These are phyloP conservation scores for Fusarium sp. DNA, from an alignment of 2,329 filamentous ascomycete species.

Conservation along the genomic window DNA sequence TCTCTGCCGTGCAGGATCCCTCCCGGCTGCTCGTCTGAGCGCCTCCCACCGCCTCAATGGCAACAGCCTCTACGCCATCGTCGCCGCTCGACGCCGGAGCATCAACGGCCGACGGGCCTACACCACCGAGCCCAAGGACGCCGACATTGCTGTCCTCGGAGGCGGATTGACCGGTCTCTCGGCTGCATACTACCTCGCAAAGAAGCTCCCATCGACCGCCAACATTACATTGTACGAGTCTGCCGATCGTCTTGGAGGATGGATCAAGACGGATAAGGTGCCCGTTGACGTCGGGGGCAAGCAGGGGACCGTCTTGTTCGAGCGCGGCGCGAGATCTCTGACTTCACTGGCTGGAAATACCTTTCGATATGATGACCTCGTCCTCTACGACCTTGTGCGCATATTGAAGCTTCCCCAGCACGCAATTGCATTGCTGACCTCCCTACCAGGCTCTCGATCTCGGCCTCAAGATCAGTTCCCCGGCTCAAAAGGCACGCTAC, in stretches of 20 bases:
- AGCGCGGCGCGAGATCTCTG: constrained; percentile 84
- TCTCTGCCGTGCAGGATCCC: constrained; percentile 41
- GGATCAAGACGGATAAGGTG: constrained; percentile 77
- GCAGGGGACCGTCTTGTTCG: constrained; percentile 73
- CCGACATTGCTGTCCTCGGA: constrained; percentile 74
- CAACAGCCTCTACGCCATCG: constrained; percentile 9
- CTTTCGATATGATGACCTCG: constrained; percentile 67
- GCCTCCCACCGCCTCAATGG: constrained; percentile 29
- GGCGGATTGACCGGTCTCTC: constrained; percentile 86
- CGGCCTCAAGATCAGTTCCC: constrained; percentile 59
- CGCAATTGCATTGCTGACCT: constrained; percentile 16
- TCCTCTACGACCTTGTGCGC: constrained; percentile 76
- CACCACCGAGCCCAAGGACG: constrained; percentile 35
- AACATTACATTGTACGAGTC: constrained; percentile 87
- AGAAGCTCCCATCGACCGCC: constrained; percentile 69
- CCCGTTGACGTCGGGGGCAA: constrained; percentile 67
- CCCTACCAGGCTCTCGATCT: constrained; percentile 48
- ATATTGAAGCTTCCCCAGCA: constrained; percentile 7
- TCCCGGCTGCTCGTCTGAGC: constrained; percentile 42
- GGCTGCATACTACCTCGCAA: constrained; percentile 79
- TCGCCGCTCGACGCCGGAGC: not conserved
- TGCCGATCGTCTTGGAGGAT: constrained; percentile 78
- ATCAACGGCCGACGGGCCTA: constrained; percentile 21
- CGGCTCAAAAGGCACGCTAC: constrained; percentile 67
- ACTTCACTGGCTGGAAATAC: constrained; percentile 59